Evolutionary conservation across 495 filamentous ascomycete genomes (phyloP).

Genomic region (Neurospora sp.): DNA sequence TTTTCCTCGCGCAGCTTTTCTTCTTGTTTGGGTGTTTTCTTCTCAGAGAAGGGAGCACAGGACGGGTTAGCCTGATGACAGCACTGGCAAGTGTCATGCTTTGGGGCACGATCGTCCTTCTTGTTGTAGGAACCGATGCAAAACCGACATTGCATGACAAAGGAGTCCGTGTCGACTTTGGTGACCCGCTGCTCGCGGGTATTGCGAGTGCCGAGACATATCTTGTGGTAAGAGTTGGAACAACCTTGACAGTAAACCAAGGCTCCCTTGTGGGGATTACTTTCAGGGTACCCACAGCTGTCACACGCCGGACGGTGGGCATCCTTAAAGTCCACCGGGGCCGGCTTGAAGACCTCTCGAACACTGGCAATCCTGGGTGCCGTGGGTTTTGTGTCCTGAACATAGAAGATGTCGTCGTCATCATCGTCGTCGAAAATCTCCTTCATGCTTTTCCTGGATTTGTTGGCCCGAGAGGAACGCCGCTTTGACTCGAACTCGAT

Average conservation of each 20-base stretch:
- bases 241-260: constrained; percentile 90
- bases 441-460: constrained; percentile 45
- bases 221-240: constrained; percentile 67
- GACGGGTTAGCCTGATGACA: constrained; percentile 54
- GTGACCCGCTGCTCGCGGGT: constrained; percentile 82
- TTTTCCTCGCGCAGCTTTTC: constrained; percentile 72
- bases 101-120: constrained; percentile 59
- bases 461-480: constrained; percentile 41
- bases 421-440: constrained; percentile 48
- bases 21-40: constrained; percentile 66
- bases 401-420: constrained; percentile 42
- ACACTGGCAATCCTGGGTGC: constrained; percentile 48
- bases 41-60: constrained; percentile 56
- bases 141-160: constrained; percentile 81
- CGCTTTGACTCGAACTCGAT: constrained; percentile 38
- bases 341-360: constrained; percentile 56
- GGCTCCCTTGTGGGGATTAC: constrained; percentile 43
- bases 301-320: constrained; percentile 64
- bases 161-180: constrained; percentile 67
- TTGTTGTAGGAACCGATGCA: constrained; percentile 58
- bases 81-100: constrained; percentile 55
- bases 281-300: constrained; percentile 49
- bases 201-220: constrained; percentile 65
- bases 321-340: constrained; percentile 49
- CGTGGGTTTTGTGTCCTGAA: constrained; percentile 49